A percentile compares a stretch with the other conserved stretches of the same genome.
Conservation (phyloP, 768 basidiomycete genomes). For the Agrocybe chaxingu region DNA sequence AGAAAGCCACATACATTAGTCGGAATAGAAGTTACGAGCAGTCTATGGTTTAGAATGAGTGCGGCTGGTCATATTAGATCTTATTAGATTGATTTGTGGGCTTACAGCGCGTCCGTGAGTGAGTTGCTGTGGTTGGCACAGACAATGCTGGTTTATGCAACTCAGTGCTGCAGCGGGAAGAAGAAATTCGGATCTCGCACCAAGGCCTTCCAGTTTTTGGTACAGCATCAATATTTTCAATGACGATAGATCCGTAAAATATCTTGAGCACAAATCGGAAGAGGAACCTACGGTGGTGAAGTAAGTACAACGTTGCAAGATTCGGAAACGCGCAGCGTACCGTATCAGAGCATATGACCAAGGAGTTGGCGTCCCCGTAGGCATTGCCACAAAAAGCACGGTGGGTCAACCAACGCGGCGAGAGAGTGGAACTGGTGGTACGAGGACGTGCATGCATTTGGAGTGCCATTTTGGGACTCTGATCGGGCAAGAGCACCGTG, state of each 20-base stretch:
- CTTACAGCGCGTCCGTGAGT: slow-evolving; percentile 82
- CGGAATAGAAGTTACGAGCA: slow-evolving; percentile 75
- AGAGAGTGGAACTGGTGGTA: neutral
- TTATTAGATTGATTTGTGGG: slow-evolving; percentile 1
- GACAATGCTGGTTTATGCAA: slow-evolving; percentile 55
- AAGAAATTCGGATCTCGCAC: slow-evolving; percentile 32
- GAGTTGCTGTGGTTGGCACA: slow-evolving; percentile 88
- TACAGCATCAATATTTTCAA: slow-evolving; percentile 72
- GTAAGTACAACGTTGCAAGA: neutral
- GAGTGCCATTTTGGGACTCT: no score
- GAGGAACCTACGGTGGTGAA: slow-evolving; percentile 42
- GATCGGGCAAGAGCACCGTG: no score
- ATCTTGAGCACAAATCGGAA: slow-evolving; percentile 86
- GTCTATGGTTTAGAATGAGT: slow-evolving; percentile 32
- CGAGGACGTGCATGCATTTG: neutral
- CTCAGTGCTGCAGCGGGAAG: slow-evolving; percentile 1
- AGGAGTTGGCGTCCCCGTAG: slow-evolving; percentile 33
- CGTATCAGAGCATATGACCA: slow-evolving; percentile 61
- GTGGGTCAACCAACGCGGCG: neutral
- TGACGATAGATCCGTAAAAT: slow-evolving; percentile 86
- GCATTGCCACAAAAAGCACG: slow-evolving; percentile 11
- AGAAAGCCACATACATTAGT: slow-evolving; percentile 41
- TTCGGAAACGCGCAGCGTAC: slow-evolving; percentile 28
- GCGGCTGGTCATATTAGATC: neutral
- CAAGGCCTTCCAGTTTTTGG: slow-evolving; percentile 74